Percentiles rank a stretch among this genome's conserved stretches.
Evolutionary conservation across 177 flowering plant genomes (phyloP).

Genomic region (Vitis hybrid): DNA sequence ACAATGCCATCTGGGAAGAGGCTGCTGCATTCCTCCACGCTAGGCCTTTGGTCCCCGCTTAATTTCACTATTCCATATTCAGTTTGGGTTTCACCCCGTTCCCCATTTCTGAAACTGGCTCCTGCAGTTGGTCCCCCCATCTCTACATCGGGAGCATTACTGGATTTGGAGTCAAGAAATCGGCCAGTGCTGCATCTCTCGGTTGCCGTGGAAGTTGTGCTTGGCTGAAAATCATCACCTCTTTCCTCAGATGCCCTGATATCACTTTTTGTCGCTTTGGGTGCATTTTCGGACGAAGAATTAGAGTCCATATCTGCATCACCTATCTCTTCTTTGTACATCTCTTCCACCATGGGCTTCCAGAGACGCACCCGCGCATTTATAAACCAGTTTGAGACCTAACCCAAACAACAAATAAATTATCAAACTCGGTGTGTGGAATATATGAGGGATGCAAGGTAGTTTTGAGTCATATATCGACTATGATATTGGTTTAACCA

Average conservation of each 20-base stretch:
- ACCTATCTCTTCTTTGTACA: slow-evolving; percentile 91
- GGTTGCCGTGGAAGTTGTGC: slow-evolving; percentile 35
- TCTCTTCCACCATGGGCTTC: slow-evolving; percentile 99
- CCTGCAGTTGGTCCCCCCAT: slow-evolving; percentile 36
- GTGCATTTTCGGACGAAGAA: slow-evolving; percentile 64
- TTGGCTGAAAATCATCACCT: slow-evolving; percentile 51
- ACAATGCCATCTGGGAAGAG: slow-evolving; percentile 43
- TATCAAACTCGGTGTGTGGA: background rate
- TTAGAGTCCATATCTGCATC: slow-evolving; percentile 73
- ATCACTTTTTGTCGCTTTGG: slow-evolving; percentile 37
- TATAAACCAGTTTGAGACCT: slow-evolving; percentile 99
- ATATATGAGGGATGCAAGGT: background rate
- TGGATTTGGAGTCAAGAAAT: slow-evolving; percentile 38
- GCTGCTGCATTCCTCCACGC: slow-evolving; percentile 27
- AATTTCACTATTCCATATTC: slow-evolving; percentile 37
- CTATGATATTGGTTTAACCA: too few species aligned
- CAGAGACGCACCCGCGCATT: slow-evolving; percentile 97
- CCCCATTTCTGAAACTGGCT: slow-evolving; percentile 23
- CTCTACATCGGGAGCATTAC: slow-evolving; percentile 38
- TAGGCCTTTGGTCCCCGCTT: slow-evolving; percentile 35
- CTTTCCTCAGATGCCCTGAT: slow-evolving; percentile 42
- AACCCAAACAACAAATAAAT: slow-evolving; percentile 10
- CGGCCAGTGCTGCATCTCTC: slow-evolving; percentile 39
- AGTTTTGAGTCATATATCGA: background rate
- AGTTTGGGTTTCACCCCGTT: slow-evolving; percentile 25